Conservation (phyloP, 805 yeast species). For the Ogataea methanolica region DNA sequence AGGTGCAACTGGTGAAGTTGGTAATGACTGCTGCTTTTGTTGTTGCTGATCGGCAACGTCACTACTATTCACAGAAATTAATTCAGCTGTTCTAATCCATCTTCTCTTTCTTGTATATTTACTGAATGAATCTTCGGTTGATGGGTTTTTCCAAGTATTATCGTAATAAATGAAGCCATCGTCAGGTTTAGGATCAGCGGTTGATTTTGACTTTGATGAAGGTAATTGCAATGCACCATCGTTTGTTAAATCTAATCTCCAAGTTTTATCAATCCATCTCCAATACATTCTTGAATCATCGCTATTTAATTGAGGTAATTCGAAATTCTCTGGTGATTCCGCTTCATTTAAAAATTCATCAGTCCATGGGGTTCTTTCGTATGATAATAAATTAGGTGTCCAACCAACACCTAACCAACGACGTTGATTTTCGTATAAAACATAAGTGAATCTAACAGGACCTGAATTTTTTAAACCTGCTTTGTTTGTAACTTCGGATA, state of each 20-base stretch:
- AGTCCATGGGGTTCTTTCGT: slow-evolving; percentile 96
- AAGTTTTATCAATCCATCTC: slow-evolving; percentile 92
- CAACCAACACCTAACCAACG: slow-evolving; percentile 98
- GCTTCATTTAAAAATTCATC: slow-evolving; percentile 91
- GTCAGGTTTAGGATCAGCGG: slow-evolving; percentile 68
- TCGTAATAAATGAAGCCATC: slow-evolving; percentile 89
- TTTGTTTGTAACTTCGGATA: slow-evolving; percentile 19
- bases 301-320: slow-evolving; percentile 67
- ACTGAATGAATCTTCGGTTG: slow-evolving; percentile 81
- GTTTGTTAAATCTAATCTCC: slow-evolving; percentile 87
- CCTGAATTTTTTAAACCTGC: slow-evolving; percentile 15
- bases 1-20: slow-evolving; percentile 8
- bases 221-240: slow-evolving; percentile 79
- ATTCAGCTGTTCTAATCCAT: slow-evolving; percentile 93
- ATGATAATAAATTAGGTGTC: slow-evolving; percentile 87
- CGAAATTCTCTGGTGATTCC: slow-evolving; percentile 69
- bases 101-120: slow-evolving; percentile 92
- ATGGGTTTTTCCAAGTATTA: slow-evolving; percentile 90
- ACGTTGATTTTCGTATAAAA: slow-evolving; percentile 89
- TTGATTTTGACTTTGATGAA: slow-evolving; percentile 51
- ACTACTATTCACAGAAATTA: slow-evolving; percentile 39
- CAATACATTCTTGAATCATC: slow-evolving; percentile 73
- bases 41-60: not conserved
- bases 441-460: slow-evolving; percentile 83
- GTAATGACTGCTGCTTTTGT: not conserved